phyloP scores from a whole-genome alignment of 345 rosid species.

The Diplotaxis tenuifolia region DNA sequence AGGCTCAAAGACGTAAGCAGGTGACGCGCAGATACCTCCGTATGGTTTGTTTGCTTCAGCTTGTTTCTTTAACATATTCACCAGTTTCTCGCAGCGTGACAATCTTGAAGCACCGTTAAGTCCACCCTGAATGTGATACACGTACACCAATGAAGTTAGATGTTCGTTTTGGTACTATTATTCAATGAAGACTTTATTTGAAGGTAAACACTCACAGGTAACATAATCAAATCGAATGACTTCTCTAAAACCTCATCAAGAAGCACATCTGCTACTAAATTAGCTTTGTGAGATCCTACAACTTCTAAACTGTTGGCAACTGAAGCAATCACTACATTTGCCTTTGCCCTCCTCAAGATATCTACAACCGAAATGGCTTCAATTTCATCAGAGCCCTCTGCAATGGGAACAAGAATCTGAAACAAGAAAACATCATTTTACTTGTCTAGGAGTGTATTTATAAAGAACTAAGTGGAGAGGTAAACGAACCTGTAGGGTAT shows the following conservation, averaged over 20 bases:
- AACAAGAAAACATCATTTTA: conserved; percentile 11
- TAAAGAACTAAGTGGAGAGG: background rate
- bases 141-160: conserved; percentile 3
- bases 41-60: conserved; percentile 67
- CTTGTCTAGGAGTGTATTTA: background rate
- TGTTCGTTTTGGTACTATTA: background rate
- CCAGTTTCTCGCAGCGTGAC: conserved; percentile 71
- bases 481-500: conserved; percentile 48
- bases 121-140: conserved; percentile 65
- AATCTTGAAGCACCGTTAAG: conserved; percentile 80
- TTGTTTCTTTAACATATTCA: conserved; percentile 72
- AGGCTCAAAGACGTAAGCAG: conserved; percentile 81
- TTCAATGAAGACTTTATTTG: too few relatives aligned
- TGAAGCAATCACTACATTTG: conserved; percentile 78
- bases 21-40: conserved; percentile 92
- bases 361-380: conserved; percentile 81
- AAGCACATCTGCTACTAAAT: conserved; percentile 73
- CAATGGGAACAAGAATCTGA: conserved; percentile 91
- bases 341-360: conserved; percentile 78
- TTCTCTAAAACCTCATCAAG: conserved; percentile 82
- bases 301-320: conserved; percentile 72
- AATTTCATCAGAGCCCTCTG: conserved; percentile 84
- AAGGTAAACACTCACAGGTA: conserved; percentile 83
- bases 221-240: conserved; percentile 76
- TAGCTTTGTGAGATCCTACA: conserved; percentile 69